Conservation (phyloP, 2,329 filamentous ascomycete species). For the Cordyceps javanica region DNA sequence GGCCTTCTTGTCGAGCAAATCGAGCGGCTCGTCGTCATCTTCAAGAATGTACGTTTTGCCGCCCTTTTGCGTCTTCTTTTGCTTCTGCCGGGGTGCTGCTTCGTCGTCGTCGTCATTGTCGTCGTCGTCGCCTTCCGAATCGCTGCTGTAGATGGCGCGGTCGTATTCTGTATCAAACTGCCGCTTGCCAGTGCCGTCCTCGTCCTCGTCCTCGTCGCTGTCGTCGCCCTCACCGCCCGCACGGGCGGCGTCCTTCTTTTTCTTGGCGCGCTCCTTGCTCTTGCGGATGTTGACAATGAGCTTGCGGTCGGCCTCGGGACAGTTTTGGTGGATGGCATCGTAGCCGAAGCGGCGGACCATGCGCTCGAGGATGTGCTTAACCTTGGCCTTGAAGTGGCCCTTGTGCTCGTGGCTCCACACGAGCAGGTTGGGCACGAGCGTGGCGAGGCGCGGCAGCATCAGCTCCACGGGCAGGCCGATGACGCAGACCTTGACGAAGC, state of each 20-base stretch:
- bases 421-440: slow-evolving; percentile 83
- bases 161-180: slow-evolving; percentile 92
- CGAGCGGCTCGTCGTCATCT: slow-evolving; percentile 89
- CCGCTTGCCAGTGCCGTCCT: slow-evolving; percentile 40
- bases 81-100: slow-evolving; percentile 33
- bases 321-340: slow-evolving; percentile 70
- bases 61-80: slow-evolving; percentile 52
- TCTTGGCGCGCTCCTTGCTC: slow-evolving; percentile 83
- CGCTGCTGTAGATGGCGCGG: slow-evolving; percentile 86
- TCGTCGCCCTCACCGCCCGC: slow-evolving; percentile 50
- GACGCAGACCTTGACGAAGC: slow-evolving; percentile 94
- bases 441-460: slow-evolving; percentile 69
- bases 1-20: slow-evolving; percentile 82
- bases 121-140: slow-evolving; percentile 46
- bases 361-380: slow-evolving; percentile 95
- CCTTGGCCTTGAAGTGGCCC: slow-evolving; percentile 91
- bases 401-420: slow-evolving; percentile 98
- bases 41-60: slow-evolving; percentile 83
- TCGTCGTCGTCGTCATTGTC: slow-evolving; percentile 56
- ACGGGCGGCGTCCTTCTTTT: slow-evolving; percentile 69
- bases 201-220: slow-evolving; percentile 48
- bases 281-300: slow-evolving; percentile 93
- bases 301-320: slow-evolving; percentile 82
- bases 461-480: slow-evolving; percentile 76
- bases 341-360: slow-evolving; percentile 89